Evolutionary conservation across 1,284 basidiomycete genomes (phyloP).

Genomic region (Fomitiporia mediterranea): DNA sequence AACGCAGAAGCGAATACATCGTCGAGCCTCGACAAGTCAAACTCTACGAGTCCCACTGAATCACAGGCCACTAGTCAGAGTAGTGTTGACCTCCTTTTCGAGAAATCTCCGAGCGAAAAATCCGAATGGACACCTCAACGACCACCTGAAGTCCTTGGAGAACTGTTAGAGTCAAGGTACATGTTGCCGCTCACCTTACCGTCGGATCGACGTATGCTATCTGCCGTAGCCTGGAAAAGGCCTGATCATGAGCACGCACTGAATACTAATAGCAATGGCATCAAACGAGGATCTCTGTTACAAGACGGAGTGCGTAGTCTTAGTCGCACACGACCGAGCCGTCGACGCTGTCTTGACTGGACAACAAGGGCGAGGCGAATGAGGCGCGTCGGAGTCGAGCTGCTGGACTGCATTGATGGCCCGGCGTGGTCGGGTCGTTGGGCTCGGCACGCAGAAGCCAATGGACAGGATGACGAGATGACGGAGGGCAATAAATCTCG

Average conservation of each 20-base stretch:
- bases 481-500: slow-evolving; percentile 25
- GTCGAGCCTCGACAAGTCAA: slow-evolving; percentile 28
- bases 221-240: slow-evolving; percentile 57
- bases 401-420: slow-evolving; percentile 69
- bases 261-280: neutral
- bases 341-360: slow-evolving; percentile 50
- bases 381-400: slow-evolving; percentile 53
- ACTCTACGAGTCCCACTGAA: slow-evolving; percentile 24
- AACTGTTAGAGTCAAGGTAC: slow-evolving; percentile 83
- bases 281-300: neutral
- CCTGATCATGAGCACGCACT: slow-evolving; percentile 25
- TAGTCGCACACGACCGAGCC: slow-evolving; percentile 33
- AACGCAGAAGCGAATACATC: slow-evolving; percentile 33
- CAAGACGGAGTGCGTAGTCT: slow-evolving; percentile 33
- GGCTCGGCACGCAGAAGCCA: slow-evolving; percentile 29
- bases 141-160: slow-evolving; percentile 78
- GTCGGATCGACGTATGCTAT: slow-evolving; percentile 69
- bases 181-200: slow-evolving; percentile 91
- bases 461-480: slow-evolving; percentile 37
- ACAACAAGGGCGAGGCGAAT: slow-evolving; percentile 50
- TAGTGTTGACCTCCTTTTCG: slow-evolving; percentile 76
- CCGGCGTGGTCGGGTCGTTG: slow-evolving; percentile 58
- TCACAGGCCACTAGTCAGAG: slow-evolving; percentile 41
- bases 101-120: slow-evolving; percentile 56
- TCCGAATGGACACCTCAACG: slow-evolving; percentile 71